A percentile compares a stretch with the other conserved stretches of the same genome.
phyloP scores from a whole-genome alignment of 108 stramenopile species.

The Discostella pseudostelligera region DNA sequence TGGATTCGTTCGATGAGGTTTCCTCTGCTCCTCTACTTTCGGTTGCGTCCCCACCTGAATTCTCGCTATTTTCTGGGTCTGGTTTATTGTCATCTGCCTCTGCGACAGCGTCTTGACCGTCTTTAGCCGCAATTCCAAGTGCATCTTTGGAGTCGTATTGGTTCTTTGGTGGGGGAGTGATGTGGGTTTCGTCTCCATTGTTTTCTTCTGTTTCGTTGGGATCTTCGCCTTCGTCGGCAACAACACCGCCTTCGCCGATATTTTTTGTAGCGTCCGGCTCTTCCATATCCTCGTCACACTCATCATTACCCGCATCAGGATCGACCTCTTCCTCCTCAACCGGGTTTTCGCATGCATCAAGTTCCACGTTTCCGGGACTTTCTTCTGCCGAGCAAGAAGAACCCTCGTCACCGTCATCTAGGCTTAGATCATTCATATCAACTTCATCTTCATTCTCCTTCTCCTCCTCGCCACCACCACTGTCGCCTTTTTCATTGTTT shows the following conservation, averaged over 20 bases:
- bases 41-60: constrained; percentile 33
- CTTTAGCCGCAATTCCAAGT: constrained; percentile 51
- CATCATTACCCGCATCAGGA: constrained; percentile 45
- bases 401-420: constrained; percentile 53
- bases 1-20: constrained; percentile 36
- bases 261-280: constrained; percentile 5
- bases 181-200: constrained; percentile 9
- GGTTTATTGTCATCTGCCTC: constrained; percentile 36
- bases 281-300: constrained; percentile 19
- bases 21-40: constrained; percentile 50
- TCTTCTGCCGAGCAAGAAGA: constrained; percentile 44
- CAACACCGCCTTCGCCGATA: constrained; percentile 26
- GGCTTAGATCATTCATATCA: constrained; percentile 48
- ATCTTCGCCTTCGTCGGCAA: constrained; percentile 22
- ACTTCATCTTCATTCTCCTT: constrained; percentile 54
- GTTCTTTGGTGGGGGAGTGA: constrained; percentile 28
- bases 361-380: constrained; percentile 29
- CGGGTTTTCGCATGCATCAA: constrained; percentile 25
- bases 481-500: constrained; percentile 41
- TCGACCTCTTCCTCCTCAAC: constrained; percentile 33
- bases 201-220: constrained; percentile 25
- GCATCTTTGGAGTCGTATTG: constrained; percentile 41
- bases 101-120: constrained; percentile 56
- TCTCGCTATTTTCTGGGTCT: constrained; percentile 35
- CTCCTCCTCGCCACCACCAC: constrained; percentile 28